Percentiles rank a stretch among this genome's conserved stretches.
Evolutionary conservation across 139 green algal genomes (phyloP).

Genomic region (Picochlorum sp.): DNA sequence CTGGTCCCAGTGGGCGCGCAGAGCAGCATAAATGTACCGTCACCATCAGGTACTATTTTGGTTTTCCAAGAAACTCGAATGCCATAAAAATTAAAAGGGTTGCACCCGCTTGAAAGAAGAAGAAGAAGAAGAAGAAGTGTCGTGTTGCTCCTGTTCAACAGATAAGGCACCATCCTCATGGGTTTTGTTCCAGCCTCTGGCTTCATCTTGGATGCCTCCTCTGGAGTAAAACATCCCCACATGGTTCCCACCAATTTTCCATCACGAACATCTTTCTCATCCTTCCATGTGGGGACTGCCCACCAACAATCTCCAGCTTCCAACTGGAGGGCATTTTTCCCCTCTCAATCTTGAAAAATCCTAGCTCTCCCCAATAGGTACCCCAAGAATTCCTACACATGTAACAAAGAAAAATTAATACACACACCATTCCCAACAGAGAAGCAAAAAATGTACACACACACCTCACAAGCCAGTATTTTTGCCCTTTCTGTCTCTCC

Average conservation of each 20-base stretch:
- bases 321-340: slow-evolving; percentile 41
- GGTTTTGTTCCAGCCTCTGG: slow-evolving; percentile 17
- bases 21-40: too few relatives aligned
- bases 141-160: too few relatives aligned
- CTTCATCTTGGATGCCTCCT: slow-evolving; percentile 17
- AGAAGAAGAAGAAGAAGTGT: too few relatives aligned
- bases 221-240: slow-evolving; percentile 24
- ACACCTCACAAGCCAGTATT: slow-evolving; percentile 8
- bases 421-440: too few relatives aligned
- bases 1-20: too few relatives aligned
- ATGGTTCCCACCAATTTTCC: slow-evolving; percentile 35
- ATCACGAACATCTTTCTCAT: slow-evolving; percentile 31
- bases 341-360: slow-evolving; percentile 40
- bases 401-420: too few relatives aligned
- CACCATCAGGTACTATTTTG: too few relatives aligned
- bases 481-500: slow-evolving; percentile 17
- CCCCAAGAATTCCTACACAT: slow-evolving; percentile 43
- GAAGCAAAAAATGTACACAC: too few relatives aligned
- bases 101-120: too few relatives aligned
- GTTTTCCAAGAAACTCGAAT: too few relatives aligned
- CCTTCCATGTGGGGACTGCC: slow-evolving; percentile 23
- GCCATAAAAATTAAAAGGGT: too few relatives aligned
- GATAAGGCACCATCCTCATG: slow-evolving; percentile 1
- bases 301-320: slow-evolving; percentile 51
- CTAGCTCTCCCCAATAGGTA: slow-evolving; percentile 50